Evolutionary conservation across 192 early-diverging fungal species (phyloP).

Genomic region (Podila horticola): DNA sequence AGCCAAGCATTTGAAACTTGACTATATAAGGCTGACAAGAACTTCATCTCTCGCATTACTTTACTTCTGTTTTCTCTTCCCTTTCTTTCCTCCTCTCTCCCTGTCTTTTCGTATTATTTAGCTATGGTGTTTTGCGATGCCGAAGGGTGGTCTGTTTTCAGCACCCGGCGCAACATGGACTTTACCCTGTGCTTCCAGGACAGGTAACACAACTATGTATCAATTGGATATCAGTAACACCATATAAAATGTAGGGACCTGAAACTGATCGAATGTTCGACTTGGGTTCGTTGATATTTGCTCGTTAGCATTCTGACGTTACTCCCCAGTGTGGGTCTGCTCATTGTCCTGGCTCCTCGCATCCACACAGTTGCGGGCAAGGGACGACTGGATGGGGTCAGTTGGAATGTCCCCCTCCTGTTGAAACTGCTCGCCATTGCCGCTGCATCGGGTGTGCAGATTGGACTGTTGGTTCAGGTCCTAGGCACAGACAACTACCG

Average conservation of each 20-base stretch:
- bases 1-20: too few relatives aligned
- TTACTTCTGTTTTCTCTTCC: not conserved
- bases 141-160: conserved; percentile 41
- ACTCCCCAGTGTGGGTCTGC: conserved; percentile 7
- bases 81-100: not conserved
- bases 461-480: conserved; percentile 11
- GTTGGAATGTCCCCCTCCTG: not conserved
- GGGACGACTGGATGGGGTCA: conserved; percentile 26
- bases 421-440: conserved; percentile 15
- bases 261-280: not conserved
- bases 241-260: not conserved
- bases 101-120: not conserved
- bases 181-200: conserved; percentile 45
- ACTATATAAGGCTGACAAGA: too few relatives aligned
- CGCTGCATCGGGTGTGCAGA: conserved; percentile 18
- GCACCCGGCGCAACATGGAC: conserved; percentile 36
- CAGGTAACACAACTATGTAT: conserved; percentile 7
- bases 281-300: not conserved
- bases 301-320: conserved; percentile 18
- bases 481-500: not conserved
- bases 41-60: not conserved
- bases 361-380: conserved; percentile 27
- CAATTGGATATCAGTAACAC: not conserved
- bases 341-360: conserved; percentile 24
- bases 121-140: conserved; percentile 29